Conservation (phyloP, 2,329 filamentous ascomycete genomes). For the Colletotrichum salicis region DNA sequence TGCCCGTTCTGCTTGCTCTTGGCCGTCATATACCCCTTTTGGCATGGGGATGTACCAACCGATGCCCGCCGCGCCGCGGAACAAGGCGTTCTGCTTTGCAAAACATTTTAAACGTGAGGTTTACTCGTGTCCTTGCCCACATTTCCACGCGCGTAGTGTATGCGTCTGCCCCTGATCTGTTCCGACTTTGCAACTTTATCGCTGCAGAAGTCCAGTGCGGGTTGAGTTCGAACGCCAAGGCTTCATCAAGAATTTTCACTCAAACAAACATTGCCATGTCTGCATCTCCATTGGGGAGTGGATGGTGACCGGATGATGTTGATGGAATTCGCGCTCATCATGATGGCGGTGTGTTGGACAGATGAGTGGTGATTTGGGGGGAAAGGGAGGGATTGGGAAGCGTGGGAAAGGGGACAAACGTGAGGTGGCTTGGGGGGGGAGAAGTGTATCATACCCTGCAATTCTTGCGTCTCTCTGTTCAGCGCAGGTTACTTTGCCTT, state of each 20-base stretch:
- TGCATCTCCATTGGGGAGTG: constrained; percentile 17
- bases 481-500: constrained; percentile 17
- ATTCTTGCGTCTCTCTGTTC: constrained; percentile 24
- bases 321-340: constrained; percentile 10
- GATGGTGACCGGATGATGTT: constrained; percentile 12
- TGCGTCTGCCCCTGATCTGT: constrained; percentile 24
- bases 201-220: constrained; percentile 33
- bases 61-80: constrained; percentile 28
- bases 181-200: constrained; percentile 36
- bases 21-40: constrained; percentile 11
- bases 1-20: constrained; percentile 12
- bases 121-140: constrained; percentile 36
- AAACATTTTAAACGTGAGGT: constrained; percentile 34
- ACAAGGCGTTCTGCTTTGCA: constrained; percentile 35
- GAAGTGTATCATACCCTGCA: constrained; percentile 36
- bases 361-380: background rate
- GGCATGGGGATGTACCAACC: constrained; percentile 4
- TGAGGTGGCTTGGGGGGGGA: constrained; percentile 29
- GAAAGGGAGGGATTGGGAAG: background rate
- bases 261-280: constrained; percentile 32
- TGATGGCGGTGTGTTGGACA: constrained; percentile 7
- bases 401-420: background rate
- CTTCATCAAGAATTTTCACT: constrained; percentile 35
- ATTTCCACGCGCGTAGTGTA: constrained; percentile 32
- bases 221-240: constrained; percentile 30